These are phyloP conservation scores for Aureobasidium sp. DNA, from an alignment of 2,329 filamentous ascomycete genomes.

Conservation along the genomic window DNA sequence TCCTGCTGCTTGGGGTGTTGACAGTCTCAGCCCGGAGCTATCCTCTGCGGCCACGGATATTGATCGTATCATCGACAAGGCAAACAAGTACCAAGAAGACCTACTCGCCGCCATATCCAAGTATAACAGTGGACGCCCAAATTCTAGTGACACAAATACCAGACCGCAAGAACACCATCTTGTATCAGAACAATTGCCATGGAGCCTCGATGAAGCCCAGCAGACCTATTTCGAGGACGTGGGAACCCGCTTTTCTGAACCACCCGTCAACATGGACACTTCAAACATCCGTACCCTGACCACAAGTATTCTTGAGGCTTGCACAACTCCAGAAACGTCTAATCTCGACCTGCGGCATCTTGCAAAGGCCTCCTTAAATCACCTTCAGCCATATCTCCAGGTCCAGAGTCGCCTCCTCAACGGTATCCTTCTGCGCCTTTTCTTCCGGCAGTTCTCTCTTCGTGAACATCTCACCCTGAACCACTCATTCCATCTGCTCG, in stretches of 20 bases:
- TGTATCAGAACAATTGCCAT: conserved; percentile 26
- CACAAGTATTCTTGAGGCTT: background rate
- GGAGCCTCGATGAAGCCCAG: conserved; percentile 53
- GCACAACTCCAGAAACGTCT: background rate
- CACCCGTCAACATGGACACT: background rate
- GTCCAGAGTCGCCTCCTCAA: conserved; percentile 73
- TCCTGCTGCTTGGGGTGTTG: conserved; percentile 4
- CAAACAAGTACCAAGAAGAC: conserved; percentile 15
- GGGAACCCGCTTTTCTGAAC: background rate
- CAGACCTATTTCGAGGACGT: conserved; percentile 32
- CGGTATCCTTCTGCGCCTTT: conserved; percentile 64
- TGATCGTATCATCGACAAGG: conserved; percentile 11
- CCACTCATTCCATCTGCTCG: conserved; percentile 72
- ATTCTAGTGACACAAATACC: background rate
- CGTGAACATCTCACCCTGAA: conserved; percentile 67
- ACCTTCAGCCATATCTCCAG: conserved; percentile 36
- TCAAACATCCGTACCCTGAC: background rate
- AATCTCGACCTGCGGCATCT: background rate
- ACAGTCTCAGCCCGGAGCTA: background rate
- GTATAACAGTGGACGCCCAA: background rate
- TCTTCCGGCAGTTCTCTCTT: conserved; percentile 69
- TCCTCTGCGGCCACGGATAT: background rate
- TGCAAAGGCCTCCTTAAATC: background rate
- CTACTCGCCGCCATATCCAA: conserved; percentile 8
- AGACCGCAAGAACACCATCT: background rate